phyloP scores from a whole-genome alignment of 2,329 filamentous ascomycete species.

The Microsporum ferrugineum region DNA sequence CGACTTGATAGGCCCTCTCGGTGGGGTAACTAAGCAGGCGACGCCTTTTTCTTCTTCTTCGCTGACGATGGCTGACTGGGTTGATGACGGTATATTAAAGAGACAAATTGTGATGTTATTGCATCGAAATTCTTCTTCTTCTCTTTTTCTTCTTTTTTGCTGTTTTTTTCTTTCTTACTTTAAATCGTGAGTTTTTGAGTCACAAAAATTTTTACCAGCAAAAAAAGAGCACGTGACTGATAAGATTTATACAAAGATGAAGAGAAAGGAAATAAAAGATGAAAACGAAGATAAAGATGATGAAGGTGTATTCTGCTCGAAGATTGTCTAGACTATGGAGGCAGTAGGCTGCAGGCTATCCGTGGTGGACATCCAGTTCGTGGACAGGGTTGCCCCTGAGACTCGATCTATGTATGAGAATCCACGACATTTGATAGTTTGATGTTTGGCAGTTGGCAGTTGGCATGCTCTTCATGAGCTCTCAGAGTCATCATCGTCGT shows the following conservation, averaged over 20 bases:
- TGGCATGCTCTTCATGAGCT: background rate
- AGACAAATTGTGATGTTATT: background rate
- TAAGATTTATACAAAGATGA: background rate
- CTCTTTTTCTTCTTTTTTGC: background rate
- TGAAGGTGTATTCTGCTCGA: background rate
- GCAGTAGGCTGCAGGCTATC: background rate
- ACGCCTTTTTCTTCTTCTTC: background rate
- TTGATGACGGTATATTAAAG: background rate
- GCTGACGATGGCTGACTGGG: background rate
- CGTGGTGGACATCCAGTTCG: background rate
- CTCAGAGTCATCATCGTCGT: background rate
- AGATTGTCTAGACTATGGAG: background rate
- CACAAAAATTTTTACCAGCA: background rate
- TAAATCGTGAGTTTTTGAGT: background rate
- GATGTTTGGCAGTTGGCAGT: background rate
- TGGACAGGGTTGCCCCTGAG: background rate
- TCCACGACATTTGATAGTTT: background rate
- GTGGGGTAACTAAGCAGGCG: background rate
- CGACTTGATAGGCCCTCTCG: background rate
- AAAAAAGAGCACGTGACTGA: background rate
- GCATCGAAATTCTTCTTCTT: background rate
- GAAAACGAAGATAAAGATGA: background rate
- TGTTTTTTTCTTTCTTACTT: background rate
- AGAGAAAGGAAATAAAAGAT: background rate
- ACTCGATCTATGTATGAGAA: background rate